Evolutionary conservation across 805 yeast genomes (phyloP), one percentile per base, ranked within the genome.

Genomic region (Ogataea nonfermentans): DNA sequence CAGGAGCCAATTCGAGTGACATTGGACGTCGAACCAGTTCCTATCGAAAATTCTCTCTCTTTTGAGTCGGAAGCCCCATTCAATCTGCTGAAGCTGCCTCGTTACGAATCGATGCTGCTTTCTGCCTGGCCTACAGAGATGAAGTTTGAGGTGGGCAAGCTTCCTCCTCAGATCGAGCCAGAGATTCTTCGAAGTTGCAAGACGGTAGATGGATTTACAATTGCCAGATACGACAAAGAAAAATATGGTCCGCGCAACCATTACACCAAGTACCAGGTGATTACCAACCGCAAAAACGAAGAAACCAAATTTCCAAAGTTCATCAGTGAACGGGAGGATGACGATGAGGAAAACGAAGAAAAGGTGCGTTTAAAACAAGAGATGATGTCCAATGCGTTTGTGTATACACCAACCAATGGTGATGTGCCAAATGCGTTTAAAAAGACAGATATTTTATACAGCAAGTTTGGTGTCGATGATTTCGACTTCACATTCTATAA

Each of bases 401-500:
- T 59, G 9, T 58, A 52, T 34, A 63, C 55, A 16, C 49, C 63
- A 2, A 24, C 49, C 1, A 52, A 65, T 40, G 66, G 73, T 52
- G 56, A 63, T 24, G 70, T 79, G 1, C 96, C 96, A 1, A 81
- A 81, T 37, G 84, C 90, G 24, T 91, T 83, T 64, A 68, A 79
- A 28, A 78, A 80, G 51, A 67, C 87, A 32, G 84, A 82, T 44
- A 85, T 91, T 38, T 74, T 82, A 29, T 91, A 90, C 61, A 84
- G 95, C 41, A 81, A 78, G 52, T 91, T 88, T 61, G 99, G 99
- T 19, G 89, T 93, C 22, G 88, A 84, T 51, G 96, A 89, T 60
- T 93, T 93, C 63, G 96, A 91, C 64, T 91, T 93, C 58, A 81
- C 76, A 38, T 83, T 80, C 52, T 91, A 84, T 67, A 91, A 91